Evolutionary conservation across 495 filamentous ascomycete species (phyloP), one percentile per base, ranked within the genome.

Genomic region (Pyrenopolyporus hunteri): DNA sequence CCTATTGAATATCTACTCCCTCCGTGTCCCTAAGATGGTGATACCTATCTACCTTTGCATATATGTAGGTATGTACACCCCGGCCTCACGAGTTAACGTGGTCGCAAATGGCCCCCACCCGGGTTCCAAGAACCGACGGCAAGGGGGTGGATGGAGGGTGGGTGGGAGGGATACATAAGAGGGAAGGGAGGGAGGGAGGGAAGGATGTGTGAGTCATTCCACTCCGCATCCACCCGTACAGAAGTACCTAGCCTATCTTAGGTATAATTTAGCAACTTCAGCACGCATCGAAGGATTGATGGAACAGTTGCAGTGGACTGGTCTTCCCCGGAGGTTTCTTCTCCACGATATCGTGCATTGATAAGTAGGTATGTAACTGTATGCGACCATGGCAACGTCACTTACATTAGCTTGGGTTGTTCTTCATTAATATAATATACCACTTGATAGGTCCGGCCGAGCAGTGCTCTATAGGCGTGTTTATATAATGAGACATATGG

Each of bases 131-230:
- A 4, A 22, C 39, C 37, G 13, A 10, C 45, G 19, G 23, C 49
- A 23, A n/a, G 37, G 13, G 37, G 23, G 23, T 17, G 10, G 23
- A 42, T 22, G 19, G 22, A 42, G 56, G 23, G 36, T 37, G 23
- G 28, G 50, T 6, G 6, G 40, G 36, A 43, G 28, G 50, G 43
- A 61, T 54, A 50, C 55, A 26, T 65, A n/a, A 23, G 37, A 42
- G 23, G 37, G 10, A 42, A 42, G 23, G 19, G 22, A 42, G 56
- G 23, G 36, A 44, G 23, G 28, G 50, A 9, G 6, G 40, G 36
- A 43, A 20, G 50, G 43, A 61, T 54, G 55, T 59, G 32, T 65
- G 62, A 65, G 49, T 65, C 62, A 65, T 52, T 32, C 22, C 22
- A n/a, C 22, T 32, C 36, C 16, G 10, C 45, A 33, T 26, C 19